Conservation (phyloP, 2,329 filamentous ascomycete genomes). For the Penicillium janthinellum region DNA sequence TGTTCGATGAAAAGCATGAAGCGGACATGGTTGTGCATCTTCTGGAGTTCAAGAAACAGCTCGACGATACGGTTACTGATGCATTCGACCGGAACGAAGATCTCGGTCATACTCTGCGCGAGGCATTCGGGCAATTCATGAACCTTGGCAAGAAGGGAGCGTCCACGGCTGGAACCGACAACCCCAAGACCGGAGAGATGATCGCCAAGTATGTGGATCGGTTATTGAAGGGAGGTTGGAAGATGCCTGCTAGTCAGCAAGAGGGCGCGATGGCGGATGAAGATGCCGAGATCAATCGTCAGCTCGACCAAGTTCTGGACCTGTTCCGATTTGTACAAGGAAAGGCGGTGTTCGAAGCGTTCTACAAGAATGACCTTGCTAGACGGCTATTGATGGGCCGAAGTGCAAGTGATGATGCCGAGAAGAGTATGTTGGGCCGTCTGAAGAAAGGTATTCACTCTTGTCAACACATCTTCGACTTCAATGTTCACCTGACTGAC, state of each 20-base stretch:
- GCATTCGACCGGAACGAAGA: constrained; percentile 77
- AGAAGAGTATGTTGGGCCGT: constrained; percentile 90
- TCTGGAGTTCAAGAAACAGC: constrained; percentile 74
- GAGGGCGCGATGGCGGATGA: constrained; percentile 73
- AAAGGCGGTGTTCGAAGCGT: constrained; percentile 97
- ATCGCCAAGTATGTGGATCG: constrained; percentile 96
- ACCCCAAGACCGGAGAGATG: constrained; percentile 96
- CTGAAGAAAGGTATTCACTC: constrained; percentile 66
- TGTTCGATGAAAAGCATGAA: constrained; percentile 75
- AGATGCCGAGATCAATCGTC: constrained; percentile 86
- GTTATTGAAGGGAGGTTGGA: constrained; percentile 82
- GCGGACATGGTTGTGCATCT: constrained; percentile 86
- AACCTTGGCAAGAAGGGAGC: constrained; percentile 77
- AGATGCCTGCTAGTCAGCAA: constrained; percentile 50
- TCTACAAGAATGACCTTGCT: constrained; percentile 97
- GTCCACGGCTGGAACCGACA: constrained; percentile 75
- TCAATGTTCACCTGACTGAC: constrained; percentile 1
- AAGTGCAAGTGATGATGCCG: constrained; percentile 91
- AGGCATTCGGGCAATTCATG: constrained; percentile 87
- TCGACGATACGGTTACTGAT: constrained; percentile 75
- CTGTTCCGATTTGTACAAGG: constrained; percentile 96
- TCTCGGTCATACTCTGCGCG: constrained; percentile 75
- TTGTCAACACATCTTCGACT: neutral
- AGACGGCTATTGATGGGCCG: constrained; percentile 85
- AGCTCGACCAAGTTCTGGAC: constrained; percentile 89